Percentiles rank a stretch among this genome's conserved stretches.
These are phyloP conservation scores for Silybum marianum DNA, from an alignment of 129 eudicot species.

Conservation along the genomic window DNA sequence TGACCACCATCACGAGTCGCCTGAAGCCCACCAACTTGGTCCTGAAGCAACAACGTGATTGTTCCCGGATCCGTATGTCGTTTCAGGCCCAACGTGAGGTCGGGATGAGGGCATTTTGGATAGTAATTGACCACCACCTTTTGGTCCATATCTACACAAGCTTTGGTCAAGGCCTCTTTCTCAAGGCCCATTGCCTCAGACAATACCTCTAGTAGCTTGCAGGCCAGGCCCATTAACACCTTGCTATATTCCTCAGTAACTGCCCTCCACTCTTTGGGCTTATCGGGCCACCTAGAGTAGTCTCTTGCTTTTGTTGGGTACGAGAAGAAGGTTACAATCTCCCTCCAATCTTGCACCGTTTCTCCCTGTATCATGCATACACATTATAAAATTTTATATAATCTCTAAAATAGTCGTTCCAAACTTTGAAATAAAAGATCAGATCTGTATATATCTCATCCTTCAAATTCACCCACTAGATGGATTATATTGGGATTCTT, in stretches of 20 bases:
- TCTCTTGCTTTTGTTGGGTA: constrained; percentile 73
- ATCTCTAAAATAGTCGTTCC: too few relatives aligned
- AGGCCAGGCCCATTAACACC: constrained; percentile 60
- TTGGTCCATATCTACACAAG: constrained; percentile 97
- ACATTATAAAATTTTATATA: not conserved
- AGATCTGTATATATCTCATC: too few relatives aligned
- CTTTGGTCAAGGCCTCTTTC: constrained; percentile 71
- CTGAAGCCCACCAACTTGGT: constrained; percentile 94
- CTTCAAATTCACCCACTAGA: too few relatives aligned
- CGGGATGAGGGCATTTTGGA: constrained; percentile 94
- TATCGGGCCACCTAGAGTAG: constrained; percentile 95
- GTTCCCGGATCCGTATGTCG: constrained; percentile 97
- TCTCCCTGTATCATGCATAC: constrained; percentile 61
- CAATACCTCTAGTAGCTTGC: constrained; percentile 65
- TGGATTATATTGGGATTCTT: too few relatives aligned
- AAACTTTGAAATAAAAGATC: too few relatives aligned
- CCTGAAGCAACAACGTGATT: constrained; percentile 83
- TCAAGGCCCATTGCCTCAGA: constrained; percentile 96
- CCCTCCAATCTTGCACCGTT: constrained; percentile 90
- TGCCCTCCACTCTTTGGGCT: constrained; percentile 74
- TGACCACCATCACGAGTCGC: constrained; percentile 93
- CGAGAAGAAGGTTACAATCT: constrained; percentile 83
- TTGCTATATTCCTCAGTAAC: constrained; percentile 70
- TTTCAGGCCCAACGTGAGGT: constrained; percentile 81
- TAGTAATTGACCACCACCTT: constrained; percentile 82